Percentiles rank a stretch among this genome's conserved stretches.
These are phyloP conservation scores for Candida sp. DNA, from an alignment of 1,139 yeast species.

Conservation along the genomic window DNA sequence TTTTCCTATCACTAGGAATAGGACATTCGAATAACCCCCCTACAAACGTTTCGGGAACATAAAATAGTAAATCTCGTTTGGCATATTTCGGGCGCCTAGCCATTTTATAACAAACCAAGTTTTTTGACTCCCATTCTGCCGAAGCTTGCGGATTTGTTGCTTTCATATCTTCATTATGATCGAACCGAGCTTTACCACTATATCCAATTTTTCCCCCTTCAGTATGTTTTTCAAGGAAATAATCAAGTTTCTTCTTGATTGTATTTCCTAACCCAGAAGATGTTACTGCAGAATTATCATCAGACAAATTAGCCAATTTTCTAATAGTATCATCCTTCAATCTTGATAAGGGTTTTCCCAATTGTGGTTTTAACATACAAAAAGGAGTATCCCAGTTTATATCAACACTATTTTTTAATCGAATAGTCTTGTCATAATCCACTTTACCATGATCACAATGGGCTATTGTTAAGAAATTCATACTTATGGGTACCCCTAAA, in stretches of 20 bases:
- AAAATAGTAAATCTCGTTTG: slow-evolving; percentile 43
- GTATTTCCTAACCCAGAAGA: slow-evolving; percentile 4
- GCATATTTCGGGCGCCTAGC: slow-evolving; percentile 65
- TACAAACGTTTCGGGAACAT: slow-evolving; percentile 57
- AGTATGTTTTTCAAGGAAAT: slow-evolving; percentile 17
- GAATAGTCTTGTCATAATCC: slow-evolving; percentile 39
- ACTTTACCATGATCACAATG: slow-evolving; percentile 57
- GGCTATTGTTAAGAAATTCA: slow-evolving; percentile 46
- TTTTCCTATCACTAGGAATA: slow-evolving; percentile 20
- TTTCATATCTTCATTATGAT: slow-evolving; percentile 18
- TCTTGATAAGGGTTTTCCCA: background rate
- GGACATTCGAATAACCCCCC: slow-evolving; percentile 66
- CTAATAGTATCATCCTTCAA: background rate
- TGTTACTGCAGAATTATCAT: background rate
- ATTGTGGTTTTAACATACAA: slow-evolving; percentile 38
- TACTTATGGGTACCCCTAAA: slow-evolving; percentile 29
- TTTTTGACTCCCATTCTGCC: slow-evolving; percentile 26
- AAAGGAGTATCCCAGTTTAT: slow-evolving; percentile 53
- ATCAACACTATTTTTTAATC: slow-evolving; percentile 33
- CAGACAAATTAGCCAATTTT: too few relatives aligned
- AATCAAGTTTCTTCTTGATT: slow-evolving; percentile 16
- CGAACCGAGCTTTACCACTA: slow-evolving; percentile 18
- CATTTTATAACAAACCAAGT: slow-evolving; percentile 53
- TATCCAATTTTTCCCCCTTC: slow-evolving; percentile 21
- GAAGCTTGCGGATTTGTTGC: slow-evolving; percentile 20